Evolutionary conservation across 176 grass and related monocot species (phyloP).

Genomic region (Saccharum officinarum): DNA sequence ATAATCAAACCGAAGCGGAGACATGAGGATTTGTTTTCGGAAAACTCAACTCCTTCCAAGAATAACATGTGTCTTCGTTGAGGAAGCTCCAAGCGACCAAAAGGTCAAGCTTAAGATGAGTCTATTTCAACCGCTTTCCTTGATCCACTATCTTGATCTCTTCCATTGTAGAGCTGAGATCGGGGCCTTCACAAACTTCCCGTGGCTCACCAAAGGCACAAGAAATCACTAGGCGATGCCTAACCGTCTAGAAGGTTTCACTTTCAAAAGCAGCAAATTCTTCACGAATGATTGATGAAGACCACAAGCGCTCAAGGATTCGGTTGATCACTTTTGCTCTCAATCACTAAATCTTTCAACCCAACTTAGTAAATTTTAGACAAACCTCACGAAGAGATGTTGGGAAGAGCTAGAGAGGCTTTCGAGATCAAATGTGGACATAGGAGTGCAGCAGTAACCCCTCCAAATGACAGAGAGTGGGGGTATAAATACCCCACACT

Average conservation of each 20-base stretch:
- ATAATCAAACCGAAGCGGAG: too few species aligned
- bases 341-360: neutral
- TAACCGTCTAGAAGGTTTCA: neutral
- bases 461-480: neutral
- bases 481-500: neutral
- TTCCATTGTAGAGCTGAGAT: neutral
- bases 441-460: neutral
- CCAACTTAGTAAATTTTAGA: neutral
- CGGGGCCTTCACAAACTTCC: too few species aligned
- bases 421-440: neutral
- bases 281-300: neutral
- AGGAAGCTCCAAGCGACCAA: neutral
- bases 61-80: neutral
- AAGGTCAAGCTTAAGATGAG: neutral
- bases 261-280: neutral
- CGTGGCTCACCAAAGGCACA: too few species aligned
- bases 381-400: neutral
- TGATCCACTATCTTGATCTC: neutral
- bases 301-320: neutral
- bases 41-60: too few species aligned
- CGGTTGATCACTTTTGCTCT: neutral
- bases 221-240: neutral
- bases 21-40: too few species aligned
- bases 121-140: too few species aligned
- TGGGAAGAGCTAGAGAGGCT: neutral